Base-by-base conservation (phyloP, 2,329 filamentous ascomycete species). In the Apiospora phragmitis region DNA sequence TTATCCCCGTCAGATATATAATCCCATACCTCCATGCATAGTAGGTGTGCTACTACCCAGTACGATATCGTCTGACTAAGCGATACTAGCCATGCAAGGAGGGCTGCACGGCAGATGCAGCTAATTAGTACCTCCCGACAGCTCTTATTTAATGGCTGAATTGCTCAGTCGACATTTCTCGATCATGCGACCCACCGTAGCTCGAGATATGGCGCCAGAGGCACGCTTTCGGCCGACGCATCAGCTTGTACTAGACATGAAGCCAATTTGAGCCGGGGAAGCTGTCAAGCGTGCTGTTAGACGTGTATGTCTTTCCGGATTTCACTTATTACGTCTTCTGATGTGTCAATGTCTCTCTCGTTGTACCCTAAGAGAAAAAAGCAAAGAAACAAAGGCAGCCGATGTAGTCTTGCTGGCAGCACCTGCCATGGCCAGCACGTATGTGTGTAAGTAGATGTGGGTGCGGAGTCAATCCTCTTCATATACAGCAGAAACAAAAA, bases 51-150 rank as follows among this genome's bases (percentile, higher is more conserved):
- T n/a, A 32, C 29, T 59, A 16, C 29, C 21, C 29, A 35, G 51
- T 59, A 59, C 51, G 51, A 59, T 59, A 59, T 35, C 51, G 51
- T 59, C 51, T 59, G 51, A 59, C 51, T 59, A 59, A 21, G 51
- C 51, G 29, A 59, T 59, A 14, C 51, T 59, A 59, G 29, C 51
- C 51, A 59, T 35, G 51, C 51, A 59, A 21, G 51, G 51, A 35
- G 51, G 51, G 18, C 51, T n/a, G 29, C 51, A 59, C 51, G 29
- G 29, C 51, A 59, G 29, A 21, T 59, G 51, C 51, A 59, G 29
- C 51, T 59, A 59, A 16, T 14, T 35, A 59, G 51, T 59, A 0
- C 51, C n/a, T 12, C 51, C 16, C 51, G 51, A 59, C 51, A 29
- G 51, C 29, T 59, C 5, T 16, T n/a, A n/a, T n/a, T 35, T 12